Conservation (phyloP, 148 eudicot species). For the Vaccinium corymbosum region DNA sequence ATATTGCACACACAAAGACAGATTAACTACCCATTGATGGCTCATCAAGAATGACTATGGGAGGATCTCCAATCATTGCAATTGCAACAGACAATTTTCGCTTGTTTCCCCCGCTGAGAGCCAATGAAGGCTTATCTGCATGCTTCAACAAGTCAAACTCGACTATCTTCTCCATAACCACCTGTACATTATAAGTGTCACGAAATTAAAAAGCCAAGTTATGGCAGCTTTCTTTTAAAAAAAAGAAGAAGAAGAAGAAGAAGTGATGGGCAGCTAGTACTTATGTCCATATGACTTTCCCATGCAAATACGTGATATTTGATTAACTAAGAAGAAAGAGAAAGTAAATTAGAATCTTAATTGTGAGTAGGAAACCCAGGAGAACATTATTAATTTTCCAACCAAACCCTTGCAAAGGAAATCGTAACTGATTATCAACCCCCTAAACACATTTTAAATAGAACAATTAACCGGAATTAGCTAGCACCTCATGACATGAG, state of each 20-base stretch:
- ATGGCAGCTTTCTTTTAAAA: neutral
- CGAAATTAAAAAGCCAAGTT: neutral
- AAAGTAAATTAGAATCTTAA: neutral
- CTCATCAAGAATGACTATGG: conserved; percentile 93
- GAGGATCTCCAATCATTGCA: conserved; percentile 99
- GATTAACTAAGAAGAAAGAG: neutral
- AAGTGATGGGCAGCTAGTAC: neutral
- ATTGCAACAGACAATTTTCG: conserved; percentile 96
- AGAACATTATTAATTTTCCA: conserved; percentile 1
- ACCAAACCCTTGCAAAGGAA: conserved; percentile 3
- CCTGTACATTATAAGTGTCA: conserved; percentile 35
- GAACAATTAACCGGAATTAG: neutral
- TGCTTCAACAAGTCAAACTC: conserved; percentile 92
- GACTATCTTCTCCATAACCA: conserved; percentile 73
- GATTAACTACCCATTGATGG: conserved; percentile 78
- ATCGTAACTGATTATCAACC: neutral
- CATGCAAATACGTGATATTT: neutral
- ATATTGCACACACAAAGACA: conserved; percentile 4
- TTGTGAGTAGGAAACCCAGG: neutral
- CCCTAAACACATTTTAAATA: neutral
- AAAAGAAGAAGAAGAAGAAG: no score
- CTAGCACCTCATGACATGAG: conserved; percentile 2
- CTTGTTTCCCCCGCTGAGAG: conserved; percentile 94
- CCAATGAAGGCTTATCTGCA: conserved; percentile 77
- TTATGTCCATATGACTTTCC: neutral